Percentiles rank a stretch among this genome's conserved stretches.
These are phyloP conservation scores for Aureobasidium sp. DNA, from an alignment of 2,329 filamentous ascomycete species.

Conservation along the genomic window DNA sequence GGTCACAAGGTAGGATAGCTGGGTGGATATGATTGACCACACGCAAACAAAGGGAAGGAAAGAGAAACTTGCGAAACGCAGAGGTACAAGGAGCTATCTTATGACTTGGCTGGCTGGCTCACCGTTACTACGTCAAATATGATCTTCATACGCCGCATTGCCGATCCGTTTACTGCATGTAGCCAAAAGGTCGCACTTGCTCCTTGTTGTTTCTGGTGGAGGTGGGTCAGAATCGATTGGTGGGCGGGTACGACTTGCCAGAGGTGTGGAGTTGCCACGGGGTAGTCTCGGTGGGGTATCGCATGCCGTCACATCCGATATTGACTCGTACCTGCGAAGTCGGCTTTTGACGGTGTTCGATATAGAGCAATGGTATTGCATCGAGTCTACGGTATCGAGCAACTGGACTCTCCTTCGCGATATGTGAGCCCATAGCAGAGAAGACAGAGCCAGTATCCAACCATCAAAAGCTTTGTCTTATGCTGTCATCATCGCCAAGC, in stretches of 20 bases:
- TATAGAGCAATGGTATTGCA: neutral
- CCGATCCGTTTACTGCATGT: neutral
- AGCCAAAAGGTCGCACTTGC: neutral
- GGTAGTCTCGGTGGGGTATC: neutral
- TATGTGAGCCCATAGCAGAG: neutral
- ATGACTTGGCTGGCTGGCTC: neutral
- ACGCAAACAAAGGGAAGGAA: neutral
- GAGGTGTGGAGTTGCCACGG: neutral
- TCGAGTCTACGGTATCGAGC: neutral
- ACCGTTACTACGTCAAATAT: neutral
- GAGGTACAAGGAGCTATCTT: neutral
- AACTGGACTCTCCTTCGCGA: neutral
- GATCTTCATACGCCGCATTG: neutral
- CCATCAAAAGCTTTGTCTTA: neutral
- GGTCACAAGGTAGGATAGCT: neutral
- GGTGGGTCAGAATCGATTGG: neutral
- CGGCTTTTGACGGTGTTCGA: neutral
- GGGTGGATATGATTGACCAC: neutral
- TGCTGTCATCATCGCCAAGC: neutral
- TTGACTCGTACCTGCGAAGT: neutral
- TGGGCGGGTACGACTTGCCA: neutral
- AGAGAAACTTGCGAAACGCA: neutral
- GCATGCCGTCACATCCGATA: neutral
- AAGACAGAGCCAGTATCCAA: neutral
- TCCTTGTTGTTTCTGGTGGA: neutral